Percentiles rank a stretch among this genome's conserved stretches.
These are phyloP conservation scores for Capsella rubella DNA, from an alignment of 441 rosid species.

Conservation along the genomic window DNA sequence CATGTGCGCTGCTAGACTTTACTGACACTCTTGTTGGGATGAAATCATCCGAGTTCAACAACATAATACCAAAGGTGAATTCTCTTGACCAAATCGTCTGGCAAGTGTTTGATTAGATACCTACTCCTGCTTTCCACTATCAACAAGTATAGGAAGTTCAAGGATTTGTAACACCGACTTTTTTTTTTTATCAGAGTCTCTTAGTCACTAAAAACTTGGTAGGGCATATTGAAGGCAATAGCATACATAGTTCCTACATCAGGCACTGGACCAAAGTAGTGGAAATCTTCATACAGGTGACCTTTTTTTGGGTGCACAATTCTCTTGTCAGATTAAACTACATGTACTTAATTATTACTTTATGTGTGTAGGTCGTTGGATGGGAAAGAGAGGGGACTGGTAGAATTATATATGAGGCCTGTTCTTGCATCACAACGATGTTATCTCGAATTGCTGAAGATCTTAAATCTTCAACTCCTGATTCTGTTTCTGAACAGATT, in stretches of 20 bases:
- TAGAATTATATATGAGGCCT: conserved; percentile 72
- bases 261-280: conserved; percentile 87
- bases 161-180: conserved; percentile 25
- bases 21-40: conserved; percentile 59
- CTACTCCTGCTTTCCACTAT: not conserved
- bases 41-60: conserved; percentile 67
- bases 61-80: conserved; percentile 77
- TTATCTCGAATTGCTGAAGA: conserved; percentile 67
- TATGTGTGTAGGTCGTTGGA: conserved; percentile 64
- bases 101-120: conserved; percentile 24
- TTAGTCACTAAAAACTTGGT: conserved; percentile 62
- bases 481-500: conserved; percentile 63
- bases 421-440: conserved; percentile 69
- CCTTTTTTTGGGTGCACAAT: conserved; percentile 23
- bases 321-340: conserved; percentile 18
- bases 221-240: conserved; percentile 57
- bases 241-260: conserved; percentile 60
- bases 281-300: conserved; percentile 88
- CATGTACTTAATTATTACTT: conserved; percentile 35
- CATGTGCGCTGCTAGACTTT: conserved; percentile 76
- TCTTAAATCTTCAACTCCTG: conserved; percentile 59
- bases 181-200: conserved; percentile 69
- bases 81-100: conserved; percentile 26
- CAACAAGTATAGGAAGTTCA: not conserved
- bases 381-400: conserved; percentile 72